Percentiles rank a stretch among this genome's conserved stretches.
Conservation (phyloP, 2,329 filamentous ascomycete species). For the Xylaria sp. region DNA sequence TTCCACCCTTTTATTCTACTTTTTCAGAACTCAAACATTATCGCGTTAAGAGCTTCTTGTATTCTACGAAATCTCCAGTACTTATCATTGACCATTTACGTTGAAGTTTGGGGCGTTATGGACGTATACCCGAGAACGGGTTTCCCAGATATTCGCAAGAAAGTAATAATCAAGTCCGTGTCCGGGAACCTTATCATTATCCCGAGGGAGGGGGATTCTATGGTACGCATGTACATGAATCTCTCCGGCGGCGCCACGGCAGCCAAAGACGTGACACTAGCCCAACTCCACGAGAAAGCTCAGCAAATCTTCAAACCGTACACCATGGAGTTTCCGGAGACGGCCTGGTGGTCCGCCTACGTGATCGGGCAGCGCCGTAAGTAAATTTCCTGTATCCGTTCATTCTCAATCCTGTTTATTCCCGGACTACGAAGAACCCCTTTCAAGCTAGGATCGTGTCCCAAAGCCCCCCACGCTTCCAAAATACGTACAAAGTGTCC, state of each 20-base stretch:
- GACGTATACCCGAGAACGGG: constrained; percentile 66
- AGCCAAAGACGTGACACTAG: constrained; percentile 62
- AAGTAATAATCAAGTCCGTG: constrained; percentile 64
- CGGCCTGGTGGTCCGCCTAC: constrained; percentile 73
- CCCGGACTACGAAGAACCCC: not conserved
- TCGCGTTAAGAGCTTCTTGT: not conserved
- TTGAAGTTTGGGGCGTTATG: constrained; percentile 47
- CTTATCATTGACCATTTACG: not conserved
- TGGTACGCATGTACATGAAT: constrained; percentile 73
- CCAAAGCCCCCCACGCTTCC: not conserved
- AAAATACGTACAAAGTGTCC: not conserved
- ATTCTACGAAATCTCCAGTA: too few relatives aligned
- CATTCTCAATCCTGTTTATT: not conserved
- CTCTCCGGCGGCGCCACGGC: constrained; percentile 60
- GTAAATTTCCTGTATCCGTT: constrained; percentile 55
- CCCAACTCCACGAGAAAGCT: constrained; percentile 64
- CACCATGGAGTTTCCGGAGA: constrained; percentile 63
- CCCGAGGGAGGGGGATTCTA: constrained; percentile 66
- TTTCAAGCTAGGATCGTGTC: not conserved
- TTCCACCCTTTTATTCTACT: too few relatives aligned
- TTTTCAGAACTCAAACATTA: not conserved
- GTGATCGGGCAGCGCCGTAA: constrained; percentile 69
- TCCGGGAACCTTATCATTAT: constrained; percentile 70
- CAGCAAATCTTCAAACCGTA: constrained; percentile 66
- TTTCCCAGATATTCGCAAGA: constrained; percentile 72